These are phyloP conservation scores for Chaetomiaceae sp. DNA, from an alignment of 2,329 filamentous ascomycete genomes.

Conservation along the genomic window DNA sequence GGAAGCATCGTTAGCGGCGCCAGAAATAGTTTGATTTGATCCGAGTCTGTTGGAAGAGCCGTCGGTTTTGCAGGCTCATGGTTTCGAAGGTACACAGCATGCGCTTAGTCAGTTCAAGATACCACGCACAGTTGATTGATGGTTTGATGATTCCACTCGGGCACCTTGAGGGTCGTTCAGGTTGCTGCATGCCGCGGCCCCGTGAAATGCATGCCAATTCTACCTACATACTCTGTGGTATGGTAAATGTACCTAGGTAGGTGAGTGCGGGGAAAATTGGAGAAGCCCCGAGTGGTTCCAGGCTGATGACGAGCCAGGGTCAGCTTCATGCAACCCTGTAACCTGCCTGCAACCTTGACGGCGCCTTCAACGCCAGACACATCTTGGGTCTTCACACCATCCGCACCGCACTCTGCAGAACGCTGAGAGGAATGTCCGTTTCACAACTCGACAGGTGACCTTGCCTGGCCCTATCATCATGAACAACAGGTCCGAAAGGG, in stretches of 20 bases:
- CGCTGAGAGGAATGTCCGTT: no score
- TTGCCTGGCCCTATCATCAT: no score
- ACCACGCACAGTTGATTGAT: background rate
- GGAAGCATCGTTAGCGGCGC: background rate
- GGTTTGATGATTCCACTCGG: background rate
- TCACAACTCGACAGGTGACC: background rate
- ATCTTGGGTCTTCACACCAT: background rate
- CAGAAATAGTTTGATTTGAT: background rate
- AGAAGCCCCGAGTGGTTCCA: background rate
- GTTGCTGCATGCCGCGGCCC: conserved; percentile 8
- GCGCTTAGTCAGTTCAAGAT: background rate
- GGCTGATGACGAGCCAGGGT: background rate
- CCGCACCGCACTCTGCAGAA: no score
- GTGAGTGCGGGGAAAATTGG: conserved; percentile 4
- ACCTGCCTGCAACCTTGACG: background rate
- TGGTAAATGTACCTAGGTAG: no score
- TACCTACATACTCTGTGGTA: no score
- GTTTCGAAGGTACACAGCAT: background rate
- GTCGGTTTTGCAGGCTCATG: background rate
- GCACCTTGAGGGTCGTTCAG: conserved; percentile 10
- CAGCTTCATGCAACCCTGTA: no score
- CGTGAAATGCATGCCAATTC: conserved; percentile 15
- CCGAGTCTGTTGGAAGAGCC: background rate
- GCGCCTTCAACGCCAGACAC: no score
- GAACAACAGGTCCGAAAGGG: conserved; percentile 6